Percentiles rank a stretch among this genome's conserved stretches.
These are phyloP conservation scores for Talaromyces amestolkiae DNA, from an alignment of 2,329 filamentous ascomycete genomes.

Conservation along the genomic window DNA sequence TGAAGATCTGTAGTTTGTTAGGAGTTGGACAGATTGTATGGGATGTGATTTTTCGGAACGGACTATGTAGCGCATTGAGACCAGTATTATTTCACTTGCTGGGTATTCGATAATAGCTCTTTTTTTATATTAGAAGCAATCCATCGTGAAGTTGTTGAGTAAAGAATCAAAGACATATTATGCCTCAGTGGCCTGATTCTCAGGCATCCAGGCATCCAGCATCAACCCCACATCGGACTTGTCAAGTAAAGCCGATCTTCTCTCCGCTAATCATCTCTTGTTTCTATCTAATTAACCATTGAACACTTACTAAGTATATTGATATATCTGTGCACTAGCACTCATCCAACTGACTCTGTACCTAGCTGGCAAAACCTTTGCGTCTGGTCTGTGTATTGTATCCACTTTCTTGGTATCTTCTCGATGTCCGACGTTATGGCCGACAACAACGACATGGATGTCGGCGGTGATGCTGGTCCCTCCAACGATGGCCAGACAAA, in stretches of 20 bases:
- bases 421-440: slow-evolving; percentile 8
- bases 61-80: too few relatives aligned
- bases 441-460: slow-evolving; percentile 4
- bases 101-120: too few relatives aligned
- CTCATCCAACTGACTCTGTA: neutral
- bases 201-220: neutral
- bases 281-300: neutral
- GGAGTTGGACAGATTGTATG: too few relatives aligned
- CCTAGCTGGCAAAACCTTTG: neutral
- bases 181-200: too few relatives aligned
- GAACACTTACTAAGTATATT: neutral
- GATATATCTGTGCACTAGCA: neutral
- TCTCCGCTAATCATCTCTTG: neutral
- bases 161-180: too few relatives aligned
- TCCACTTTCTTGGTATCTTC: neutral
- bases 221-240: neutral
- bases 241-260: neutral
- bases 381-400: neutral
- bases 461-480: neutral
- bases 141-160: too few relatives aligned
- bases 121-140: too few relatives aligned
- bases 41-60: too few relatives aligned
- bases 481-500: slow-evolving; percentile 16
- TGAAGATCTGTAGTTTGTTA: too few relatives aligned
- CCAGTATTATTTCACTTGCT: too few relatives aligned